Percentiles rank a stretch among this genome's conserved stretches.
Evolutionary conservation across 768 basidiomycete genomes (phyloP).

Genomic region (Pisolithus tinctorius): DNA sequence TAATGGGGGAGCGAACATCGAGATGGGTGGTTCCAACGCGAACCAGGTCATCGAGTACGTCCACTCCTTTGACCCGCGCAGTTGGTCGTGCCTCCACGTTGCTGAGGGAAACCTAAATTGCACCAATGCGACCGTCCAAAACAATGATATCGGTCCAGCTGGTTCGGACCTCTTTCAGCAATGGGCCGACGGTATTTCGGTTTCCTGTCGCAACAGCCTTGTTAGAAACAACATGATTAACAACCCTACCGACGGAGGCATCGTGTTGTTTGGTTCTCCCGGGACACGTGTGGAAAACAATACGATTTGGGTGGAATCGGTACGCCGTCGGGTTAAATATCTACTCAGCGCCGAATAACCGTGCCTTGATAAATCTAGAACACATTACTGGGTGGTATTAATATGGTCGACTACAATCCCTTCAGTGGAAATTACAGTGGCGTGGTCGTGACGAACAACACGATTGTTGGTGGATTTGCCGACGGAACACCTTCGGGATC

Average conservation of each 20-base stretch:
- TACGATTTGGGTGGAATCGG: slow-evolving; percentile 65
- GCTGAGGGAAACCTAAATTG: slow-evolving; percentile 63
- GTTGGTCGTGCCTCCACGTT: slow-evolving; percentile 82
- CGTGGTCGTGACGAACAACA: slow-evolving; percentile 61
- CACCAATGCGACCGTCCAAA: slow-evolving; percentile 57
- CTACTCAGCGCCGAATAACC: neutral
- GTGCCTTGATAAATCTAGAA: slow-evolving; percentile 32
- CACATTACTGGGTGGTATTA: slow-evolving; percentile 70
- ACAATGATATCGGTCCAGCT: slow-evolving; percentile 81
- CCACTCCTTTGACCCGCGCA: slow-evolving; percentile 65
- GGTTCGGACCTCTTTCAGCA: slow-evolving; percentile 57
- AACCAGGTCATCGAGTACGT: slow-evolving; percentile 75
- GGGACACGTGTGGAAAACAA: slow-evolving; percentile 71
- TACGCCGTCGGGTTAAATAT: slow-evolving; percentile 26
- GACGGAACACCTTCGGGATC: slow-evolving; percentile 34
- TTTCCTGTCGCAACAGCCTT: slow-evolving; percentile 56
- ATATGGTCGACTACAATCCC: slow-evolving; percentile 67
- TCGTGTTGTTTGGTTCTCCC: slow-evolving; percentile 71
- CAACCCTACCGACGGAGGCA: slow-evolving; percentile 73
- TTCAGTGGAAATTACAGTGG: slow-evolving; percentile 60
- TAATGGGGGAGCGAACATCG: slow-evolving; percentile 69
- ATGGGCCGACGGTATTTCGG: slow-evolving; percentile 81
- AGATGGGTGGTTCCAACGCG: slow-evolving; percentile 73
- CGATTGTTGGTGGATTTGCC: slow-evolving; percentile 63
- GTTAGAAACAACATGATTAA: slow-evolving; percentile 65